Base-by-base conservation (phyloP, 2,329 filamentous ascomycete genomes). In the Fusarium stilboides region DNA sequence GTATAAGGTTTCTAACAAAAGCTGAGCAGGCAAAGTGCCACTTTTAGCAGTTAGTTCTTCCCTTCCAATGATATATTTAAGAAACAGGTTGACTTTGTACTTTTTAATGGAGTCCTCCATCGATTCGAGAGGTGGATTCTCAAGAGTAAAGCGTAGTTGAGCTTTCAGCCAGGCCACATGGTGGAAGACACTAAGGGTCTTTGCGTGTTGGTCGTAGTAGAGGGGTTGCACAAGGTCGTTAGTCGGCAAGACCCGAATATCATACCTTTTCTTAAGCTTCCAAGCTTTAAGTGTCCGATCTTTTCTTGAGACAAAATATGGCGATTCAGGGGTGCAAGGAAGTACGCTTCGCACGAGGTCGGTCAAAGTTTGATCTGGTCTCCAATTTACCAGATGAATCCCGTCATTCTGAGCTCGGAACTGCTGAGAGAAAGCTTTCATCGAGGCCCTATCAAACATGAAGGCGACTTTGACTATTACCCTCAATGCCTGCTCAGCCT, bases 141-240 rank as follows among this genome's bases (percentile, higher is more conserved):
- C 34, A 12, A 37, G 5, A 15, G 34, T 37, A 13, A 20, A 14
- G 44, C 40, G 31, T 24, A 54, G 15, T n/a, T 37, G 26, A 54
- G 39, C 39, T 26, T 19, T 19, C 14, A 54, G n/a, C 22, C 42
- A 54, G 7, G 39, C 26, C 17, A 44, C 24, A 36, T 54, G 40
- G 24, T 54, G 40, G 19, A 54, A 54, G 8, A 54, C 14, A 15
- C 42, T 54, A 8, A 54, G 39, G 3, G 19, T 36, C 9, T 7
- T 42, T 5, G 26, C 34, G 6, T 10, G 31, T 5, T 24, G 19
- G 19, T 54, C 51, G 7, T 36, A 54, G 14, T 13, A 15, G 7
- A 54, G 51, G 22, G 45, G 51, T n/a, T 54, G 36, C 7, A 54
- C 15, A 9, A 54, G 13, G 24, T 54, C 33, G 4, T 45, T 26